Conservation (phyloP, 257 asterid genomes). For the Rubia yunnanensis region DNA sequence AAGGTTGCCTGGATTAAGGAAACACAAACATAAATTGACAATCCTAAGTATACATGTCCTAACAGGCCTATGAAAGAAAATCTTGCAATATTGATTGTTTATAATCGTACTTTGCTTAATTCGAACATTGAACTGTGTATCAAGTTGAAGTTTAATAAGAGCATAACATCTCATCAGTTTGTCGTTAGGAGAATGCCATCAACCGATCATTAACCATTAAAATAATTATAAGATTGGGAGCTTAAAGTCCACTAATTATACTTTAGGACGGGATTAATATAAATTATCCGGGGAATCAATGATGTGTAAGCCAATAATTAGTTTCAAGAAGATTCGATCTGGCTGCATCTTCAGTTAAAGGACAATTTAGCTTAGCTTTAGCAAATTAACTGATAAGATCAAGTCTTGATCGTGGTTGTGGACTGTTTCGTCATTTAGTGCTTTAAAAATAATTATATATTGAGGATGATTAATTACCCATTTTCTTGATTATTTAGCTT, state of each 20-base stretch:
- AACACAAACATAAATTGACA: background rate
- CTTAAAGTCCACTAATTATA: conserved; percentile 29
- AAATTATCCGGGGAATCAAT: conserved; percentile 18
- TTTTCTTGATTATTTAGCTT: background rate
- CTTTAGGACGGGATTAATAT: conserved; percentile 10
- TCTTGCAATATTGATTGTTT: background rate
- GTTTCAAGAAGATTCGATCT: conserved; percentile 19
- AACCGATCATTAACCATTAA: conserved; percentile 25
- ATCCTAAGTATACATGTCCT: background rate
- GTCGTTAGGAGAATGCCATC: conserved; percentile 28
- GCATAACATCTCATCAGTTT: conserved; percentile 14
- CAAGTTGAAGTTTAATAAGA: background rate
- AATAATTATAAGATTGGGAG: conserved; percentile 17
- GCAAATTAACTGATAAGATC: conserved; percentile 18
- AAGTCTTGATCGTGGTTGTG: conserved; percentile 7
- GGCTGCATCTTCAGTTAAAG: conserved; percentile 10
- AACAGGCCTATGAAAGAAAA: background rate
- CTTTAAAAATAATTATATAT: background rate
- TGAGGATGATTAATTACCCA: background rate
- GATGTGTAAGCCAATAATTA: conserved; percentile 16
- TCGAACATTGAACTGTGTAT: background rate
- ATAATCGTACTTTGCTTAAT: background rate
- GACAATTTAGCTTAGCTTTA: conserved; percentile 2
- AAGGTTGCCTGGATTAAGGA: background rate
- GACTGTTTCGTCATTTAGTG: conserved; percentile 8